These are phyloP conservation scores for Aspergillus asperescens DNA, from an alignment of 495 filamentous ascomycete genomes.

Conservation along the genomic window DNA sequence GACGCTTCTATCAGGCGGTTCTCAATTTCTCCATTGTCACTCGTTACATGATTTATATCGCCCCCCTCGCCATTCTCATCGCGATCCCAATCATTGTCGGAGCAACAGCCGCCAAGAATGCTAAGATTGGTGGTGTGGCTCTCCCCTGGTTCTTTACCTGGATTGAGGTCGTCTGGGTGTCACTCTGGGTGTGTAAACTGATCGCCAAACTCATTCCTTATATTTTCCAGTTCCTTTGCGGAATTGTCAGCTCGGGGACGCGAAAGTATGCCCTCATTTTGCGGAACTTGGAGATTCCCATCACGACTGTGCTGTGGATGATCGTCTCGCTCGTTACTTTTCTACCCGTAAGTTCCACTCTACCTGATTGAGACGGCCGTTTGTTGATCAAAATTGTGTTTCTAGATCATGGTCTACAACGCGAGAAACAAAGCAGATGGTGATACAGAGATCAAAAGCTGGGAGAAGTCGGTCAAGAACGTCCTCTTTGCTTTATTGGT, in stretches of 20 bases:
- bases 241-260: conserved; percentile 85
- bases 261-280: conserved; percentile 88
- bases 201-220: conserved; percentile 70
- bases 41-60: conserved; percentile 82
- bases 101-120: conserved; percentile 47
- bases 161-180: conserved; percentile 87
- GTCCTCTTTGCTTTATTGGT: conserved; percentile 74
- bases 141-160: conserved; percentile 81
- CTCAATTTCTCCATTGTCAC: conserved; percentile 80
- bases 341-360: conserved; percentile 45
- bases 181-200: conserved; percentile 82
- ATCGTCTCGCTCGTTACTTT: conserved; percentile 77
- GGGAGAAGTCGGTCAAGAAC: conserved; percentile 60
- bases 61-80: conserved; percentile 69
- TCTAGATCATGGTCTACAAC: conserved; percentile 52
- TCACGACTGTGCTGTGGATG: conserved; percentile 85
- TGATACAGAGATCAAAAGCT: conserved; percentile 38
- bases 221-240: conserved; percentile 80
- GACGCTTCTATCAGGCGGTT: conserved; percentile 79
- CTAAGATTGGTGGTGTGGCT: conserved; percentile 58
- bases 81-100: conserved; percentile 77
- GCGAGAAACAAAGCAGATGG: conserved; percentile 26
- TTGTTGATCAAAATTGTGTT: neutral
- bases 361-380: conserved; percentile 24
- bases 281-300: conserved; percentile 70